These are phyloP conservation scores for Hypoxylon sp. DNA, from an alignment of 2,329 filamentous ascomycete genomes.

Conservation along the genomic window DNA sequence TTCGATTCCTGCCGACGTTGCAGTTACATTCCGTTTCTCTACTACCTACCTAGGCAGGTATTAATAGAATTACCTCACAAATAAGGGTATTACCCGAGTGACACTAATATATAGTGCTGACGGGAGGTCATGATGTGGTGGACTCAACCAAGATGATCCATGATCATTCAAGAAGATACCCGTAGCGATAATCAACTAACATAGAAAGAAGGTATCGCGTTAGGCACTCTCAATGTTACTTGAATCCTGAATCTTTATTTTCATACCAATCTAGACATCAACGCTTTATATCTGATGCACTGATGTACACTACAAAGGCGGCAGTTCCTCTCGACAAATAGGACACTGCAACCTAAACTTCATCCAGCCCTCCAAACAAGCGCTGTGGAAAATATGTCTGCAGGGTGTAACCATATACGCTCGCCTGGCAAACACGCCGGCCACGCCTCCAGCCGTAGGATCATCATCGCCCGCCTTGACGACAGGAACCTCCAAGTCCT, in stretches of 20 bases:
- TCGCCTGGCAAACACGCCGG: constrained; percentile 78
- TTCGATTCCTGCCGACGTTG: too few species aligned
- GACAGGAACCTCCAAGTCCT: constrained; percentile 88
- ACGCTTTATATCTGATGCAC: too few species aligned
- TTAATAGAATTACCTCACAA: too few species aligned
- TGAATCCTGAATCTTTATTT: not conserved
- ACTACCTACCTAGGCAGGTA: too few species aligned
- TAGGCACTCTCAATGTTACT: not conserved
- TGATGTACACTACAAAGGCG: constrained; percentile 84
- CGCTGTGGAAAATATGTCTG: constrained; percentile 92
- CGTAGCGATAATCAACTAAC: too few species aligned
- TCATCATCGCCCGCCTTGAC: constrained; percentile 67
- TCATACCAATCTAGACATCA: not conserved
- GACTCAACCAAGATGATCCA: too few species aligned
- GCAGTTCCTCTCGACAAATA: constrained; percentile 89
- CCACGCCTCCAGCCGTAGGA: constrained; percentile 59
- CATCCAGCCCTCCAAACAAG: constrained; percentile 96
- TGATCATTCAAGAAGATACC: too few species aligned
- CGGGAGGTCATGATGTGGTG: too few species aligned
- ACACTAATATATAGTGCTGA: too few species aligned
- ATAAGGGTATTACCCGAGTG: too few species aligned
- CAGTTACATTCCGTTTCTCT: too few species aligned
- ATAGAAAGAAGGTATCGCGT: too few species aligned
- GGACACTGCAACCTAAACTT: constrained; percentile 91
- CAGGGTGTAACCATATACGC: constrained; percentile 98